Percentiles rank a stretch among this genome's conserved stretches.
phyloP scores from a whole-genome alignment of 1,284 basidiomycete genomes.

The Chiua sp. region DNA sequence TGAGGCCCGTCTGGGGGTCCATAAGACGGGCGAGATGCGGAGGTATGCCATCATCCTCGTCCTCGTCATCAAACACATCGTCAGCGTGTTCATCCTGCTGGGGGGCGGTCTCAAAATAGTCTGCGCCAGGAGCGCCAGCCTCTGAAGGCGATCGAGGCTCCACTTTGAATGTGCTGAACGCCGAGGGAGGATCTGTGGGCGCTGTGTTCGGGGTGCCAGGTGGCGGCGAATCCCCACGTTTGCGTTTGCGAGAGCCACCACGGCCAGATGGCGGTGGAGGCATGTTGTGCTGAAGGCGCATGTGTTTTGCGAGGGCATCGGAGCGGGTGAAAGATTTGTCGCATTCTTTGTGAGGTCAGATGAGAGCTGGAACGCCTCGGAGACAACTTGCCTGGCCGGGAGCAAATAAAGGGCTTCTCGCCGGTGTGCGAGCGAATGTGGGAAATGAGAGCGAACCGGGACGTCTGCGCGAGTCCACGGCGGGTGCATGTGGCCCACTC shows the following conservation, averaged over 20 bases:
- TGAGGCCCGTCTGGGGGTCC: slow-evolving; percentile 59
- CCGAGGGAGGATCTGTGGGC: slow-evolving; percentile 36
- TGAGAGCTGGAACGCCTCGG: background rate
- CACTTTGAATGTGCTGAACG: slow-evolving; percentile 68
- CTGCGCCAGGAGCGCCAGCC: slow-evolving; percentile 26
- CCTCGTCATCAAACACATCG: slow-evolving; percentile 33
- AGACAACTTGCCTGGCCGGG: slow-evolving; percentile 66
- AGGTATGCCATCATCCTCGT: slow-evolving; percentile 53
- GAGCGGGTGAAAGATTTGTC: slow-evolving; percentile 94
- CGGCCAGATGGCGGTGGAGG: slow-evolving; percentile 72
- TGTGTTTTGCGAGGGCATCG: slow-evolving; percentile 90
- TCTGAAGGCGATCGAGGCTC: slow-evolving; percentile 56
- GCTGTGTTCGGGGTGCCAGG: slow-evolving; percentile 32
- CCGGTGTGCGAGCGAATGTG: slow-evolving; percentile 92
- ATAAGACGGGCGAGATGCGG: slow-evolving; percentile 51
- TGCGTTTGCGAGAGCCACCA: slow-evolving; percentile 70
- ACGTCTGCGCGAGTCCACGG: slow-evolving; percentile 82
- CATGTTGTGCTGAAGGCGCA: slow-evolving; percentile 87
- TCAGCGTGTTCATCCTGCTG: slow-evolving; percentile 27
- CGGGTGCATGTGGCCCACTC: slow-evolving; percentile 87
- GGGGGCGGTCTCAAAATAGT: slow-evolving; percentile 34
- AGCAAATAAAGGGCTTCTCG: slow-evolving; percentile 91
- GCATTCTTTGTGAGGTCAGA: slow-evolving; percentile 62
- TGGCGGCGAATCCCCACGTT: slow-evolving; percentile 48
- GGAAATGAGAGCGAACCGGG: slow-evolving; percentile 85